Percentiles rank a stretch among this genome's conserved stretches.
These are phyloP conservation scores for Leavenworthia alabamica DNA, from an alignment of 345 rosid species.

Conservation along the genomic window DNA sequence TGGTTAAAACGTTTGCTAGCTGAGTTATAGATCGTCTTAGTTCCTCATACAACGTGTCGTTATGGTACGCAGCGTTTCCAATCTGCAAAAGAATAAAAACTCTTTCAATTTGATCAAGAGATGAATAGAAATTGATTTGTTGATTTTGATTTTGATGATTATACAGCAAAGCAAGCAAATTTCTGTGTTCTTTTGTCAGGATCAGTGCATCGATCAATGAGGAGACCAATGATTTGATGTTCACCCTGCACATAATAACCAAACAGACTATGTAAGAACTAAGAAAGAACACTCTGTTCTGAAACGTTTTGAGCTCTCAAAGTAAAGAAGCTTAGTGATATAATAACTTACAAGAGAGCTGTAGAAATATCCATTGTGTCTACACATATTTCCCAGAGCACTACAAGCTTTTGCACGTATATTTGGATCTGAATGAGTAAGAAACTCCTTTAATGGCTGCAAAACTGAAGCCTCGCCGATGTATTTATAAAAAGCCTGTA, in stretches of 20 bases:
- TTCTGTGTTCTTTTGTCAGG: conserved; percentile 85
- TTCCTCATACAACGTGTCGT: conserved; percentile 72
- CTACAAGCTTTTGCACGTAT: conserved; percentile 93
- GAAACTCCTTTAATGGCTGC: conserved; percentile 58
- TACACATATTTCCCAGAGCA: conserved; percentile 94
- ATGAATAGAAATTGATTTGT: background rate
- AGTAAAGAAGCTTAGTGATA: background rate
- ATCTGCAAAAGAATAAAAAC: conserved; percentile 41
- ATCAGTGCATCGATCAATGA: conserved; percentile 92
- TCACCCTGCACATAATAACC: conserved; percentile 47
- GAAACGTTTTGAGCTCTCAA: background rate
- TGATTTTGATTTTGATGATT: too few relatives aligned
- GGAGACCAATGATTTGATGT: conserved; percentile 55
- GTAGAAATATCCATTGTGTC: conserved; percentile 85
- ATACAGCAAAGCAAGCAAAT: conserved; percentile 97
- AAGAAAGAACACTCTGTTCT: conserved; percentile 14
- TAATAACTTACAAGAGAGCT: conserved; percentile 57
- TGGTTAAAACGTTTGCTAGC: conserved; percentile 60
- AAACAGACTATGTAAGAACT: conserved; percentile 9
- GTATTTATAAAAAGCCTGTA: conserved; percentile 83
- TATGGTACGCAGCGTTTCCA: conserved; percentile 94
- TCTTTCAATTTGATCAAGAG: background rate
- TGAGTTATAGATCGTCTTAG: conserved; percentile 82
- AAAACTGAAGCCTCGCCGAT: conserved; percentile 69
- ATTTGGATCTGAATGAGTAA: conserved; percentile 71